Percentiles rank a stretch among this genome's conserved stretches.
Conservation (phyloP, 1,284 basidiomycete genomes). For the Anthracocystis panici-leucophaei region DNA sequence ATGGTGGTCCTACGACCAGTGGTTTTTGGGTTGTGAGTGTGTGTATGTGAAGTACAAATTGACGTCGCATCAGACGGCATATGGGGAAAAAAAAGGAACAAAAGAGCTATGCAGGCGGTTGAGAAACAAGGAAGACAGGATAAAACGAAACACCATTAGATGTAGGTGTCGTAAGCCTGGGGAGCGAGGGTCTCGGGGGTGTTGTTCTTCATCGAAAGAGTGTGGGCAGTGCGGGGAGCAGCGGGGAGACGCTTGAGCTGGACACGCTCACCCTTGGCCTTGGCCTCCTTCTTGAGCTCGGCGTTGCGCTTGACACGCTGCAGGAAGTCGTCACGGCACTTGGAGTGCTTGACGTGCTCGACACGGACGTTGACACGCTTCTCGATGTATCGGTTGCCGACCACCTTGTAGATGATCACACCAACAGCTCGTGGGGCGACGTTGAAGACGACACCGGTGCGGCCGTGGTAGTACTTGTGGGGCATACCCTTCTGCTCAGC, state of each 20-base stretch:
- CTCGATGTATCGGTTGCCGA: conserved; percentile 98
- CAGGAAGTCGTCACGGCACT: conserved; percentile 98
- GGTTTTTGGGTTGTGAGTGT: conserved; percentile 24
- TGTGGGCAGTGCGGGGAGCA: conserved; percentile 84
- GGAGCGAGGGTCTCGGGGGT: conserved; percentile 92
- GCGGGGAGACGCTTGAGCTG: conserved; percentile 87
- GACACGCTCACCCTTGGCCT: conserved; percentile 78
- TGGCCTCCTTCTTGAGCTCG: conserved; percentile 82
- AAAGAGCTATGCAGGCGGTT: conserved; percentile 6
- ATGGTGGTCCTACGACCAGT: conserved; percentile 28
- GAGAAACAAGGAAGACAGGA: neutral
- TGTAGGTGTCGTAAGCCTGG: conserved; percentile 76
- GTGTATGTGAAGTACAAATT: conserved; percentile 33
- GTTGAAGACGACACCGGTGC: conserved; percentile 98
- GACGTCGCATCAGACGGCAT: conserved; percentile 12
- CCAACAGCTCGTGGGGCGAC: conserved; percentile 94
- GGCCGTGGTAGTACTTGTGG: conserved; percentile 83
- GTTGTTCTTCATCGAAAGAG: conserved; percentile 81
- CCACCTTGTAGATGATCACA: conserved; percentile 98
- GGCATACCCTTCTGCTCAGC: conserved; percentile 99
- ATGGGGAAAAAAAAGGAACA: conserved; percentile 8
- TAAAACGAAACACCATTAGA: conserved; percentile 53
- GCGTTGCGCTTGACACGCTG: conserved; percentile 95
- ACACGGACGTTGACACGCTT: conserved; percentile 99
- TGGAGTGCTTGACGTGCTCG: conserved; percentile 98